Percentiles rank a stretch among this genome's conserved stretches.
These are phyloP conservation scores for Coemansia sp. DNA, from an alignment of 192 early-diverging fungal species.

Conservation along the genomic window DNA sequence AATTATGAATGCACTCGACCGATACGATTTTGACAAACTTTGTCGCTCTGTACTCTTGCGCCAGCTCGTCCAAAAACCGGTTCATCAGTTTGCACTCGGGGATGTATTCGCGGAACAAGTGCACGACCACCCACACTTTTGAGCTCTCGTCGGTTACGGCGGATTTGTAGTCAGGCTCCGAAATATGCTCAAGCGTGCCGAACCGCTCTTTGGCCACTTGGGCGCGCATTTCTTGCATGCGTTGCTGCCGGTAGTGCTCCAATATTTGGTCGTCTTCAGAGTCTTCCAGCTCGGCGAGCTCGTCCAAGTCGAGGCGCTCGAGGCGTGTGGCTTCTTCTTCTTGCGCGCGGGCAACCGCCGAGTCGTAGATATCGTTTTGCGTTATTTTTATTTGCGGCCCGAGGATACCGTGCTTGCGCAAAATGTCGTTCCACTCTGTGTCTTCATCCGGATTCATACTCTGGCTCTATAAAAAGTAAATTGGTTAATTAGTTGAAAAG, in stretches of 20 bases:
- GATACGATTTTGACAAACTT: slow-evolving; percentile 95
- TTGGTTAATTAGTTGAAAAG: background rate
- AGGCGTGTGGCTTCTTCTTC: slow-evolving; percentile 64
- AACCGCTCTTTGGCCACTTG: slow-evolving; percentile 72
- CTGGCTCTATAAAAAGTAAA: slow-evolving; percentile 5
- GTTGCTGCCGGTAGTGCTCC: slow-evolving; percentile 73
- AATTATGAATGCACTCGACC: slow-evolving; percentile 92
- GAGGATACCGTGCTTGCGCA: slow-evolving; percentile 88
- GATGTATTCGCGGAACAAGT: slow-evolving; percentile 62
- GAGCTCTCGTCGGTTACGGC: slow-evolving; percentile 91
- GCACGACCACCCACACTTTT: slow-evolving; percentile 62
- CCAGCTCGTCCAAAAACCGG: slow-evolving; percentile 58
- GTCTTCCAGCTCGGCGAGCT: slow-evolving; percentile 91
- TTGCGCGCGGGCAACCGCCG: slow-evolving; percentile 51
- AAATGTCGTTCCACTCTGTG: slow-evolving; percentile 91
- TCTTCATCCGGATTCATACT: slow-evolving; percentile 63
- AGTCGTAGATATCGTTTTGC: slow-evolving; percentile 55
- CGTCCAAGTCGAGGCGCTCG: slow-evolving; percentile 75
- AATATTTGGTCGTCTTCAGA: slow-evolving; percentile 86
- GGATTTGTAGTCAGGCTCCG: slow-evolving; percentile 85
- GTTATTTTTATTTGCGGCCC: slow-evolving; percentile 68
- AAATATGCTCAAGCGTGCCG: slow-evolving; percentile 82
- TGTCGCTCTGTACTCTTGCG: slow-evolving; percentile 73
- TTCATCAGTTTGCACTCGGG: slow-evolving; percentile 86
- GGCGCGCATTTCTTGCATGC: slow-evolving; percentile 83